phyloP scores from a whole-genome alignment of 1,284 basidiomycete species.

The Prillingera fragicola region DNA sequence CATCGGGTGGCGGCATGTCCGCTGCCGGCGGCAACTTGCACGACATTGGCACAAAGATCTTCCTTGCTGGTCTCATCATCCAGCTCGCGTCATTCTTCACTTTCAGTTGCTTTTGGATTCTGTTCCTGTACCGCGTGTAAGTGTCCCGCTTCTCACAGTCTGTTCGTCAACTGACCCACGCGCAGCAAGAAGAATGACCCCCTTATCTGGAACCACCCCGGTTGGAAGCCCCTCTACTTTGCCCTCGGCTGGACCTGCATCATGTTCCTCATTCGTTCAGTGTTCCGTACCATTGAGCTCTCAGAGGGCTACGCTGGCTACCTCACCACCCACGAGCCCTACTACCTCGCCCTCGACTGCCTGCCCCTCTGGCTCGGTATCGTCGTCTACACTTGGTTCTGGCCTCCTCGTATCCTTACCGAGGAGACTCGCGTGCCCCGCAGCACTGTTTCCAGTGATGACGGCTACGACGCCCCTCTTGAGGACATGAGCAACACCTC shows the following conservation, averaged over 20 bases:
- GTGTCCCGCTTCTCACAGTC: conserved; percentile 6
- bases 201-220: conserved; percentile 20
- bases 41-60: conserved; percentile 50
- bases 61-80: conserved; percentile 58
- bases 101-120: conserved; percentile 56
- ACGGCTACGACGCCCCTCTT: not conserved
- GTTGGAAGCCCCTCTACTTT: conserved; percentile 59
- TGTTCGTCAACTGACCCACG: conserved; percentile 2
- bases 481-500: not conserved
- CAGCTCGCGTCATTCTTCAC: conserved; percentile 60
- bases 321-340: conserved; percentile 59
- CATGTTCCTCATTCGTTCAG: conserved; percentile 53
- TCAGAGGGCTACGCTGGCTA: conserved; percentile 60
- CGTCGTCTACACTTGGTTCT: conserved; percentile 36
- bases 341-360: conserved; percentile 64
- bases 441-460: not conserved
- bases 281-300: conserved; percentile 62
- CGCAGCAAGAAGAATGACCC: conserved; percentile 3
- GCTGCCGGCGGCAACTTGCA: conserved; percentile 28
- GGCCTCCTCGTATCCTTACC: conserved; percentile 23
- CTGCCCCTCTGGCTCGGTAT: conserved; percentile 56
- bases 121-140: conserved; percentile 57
- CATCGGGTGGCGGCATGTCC: conserved; percentile 46
- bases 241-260: conserved; percentile 57
- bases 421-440: conserved; percentile 1